phyloP scores from a whole-genome alignment of 179 eudicot species.

The Drosera spatulata region DNA sequence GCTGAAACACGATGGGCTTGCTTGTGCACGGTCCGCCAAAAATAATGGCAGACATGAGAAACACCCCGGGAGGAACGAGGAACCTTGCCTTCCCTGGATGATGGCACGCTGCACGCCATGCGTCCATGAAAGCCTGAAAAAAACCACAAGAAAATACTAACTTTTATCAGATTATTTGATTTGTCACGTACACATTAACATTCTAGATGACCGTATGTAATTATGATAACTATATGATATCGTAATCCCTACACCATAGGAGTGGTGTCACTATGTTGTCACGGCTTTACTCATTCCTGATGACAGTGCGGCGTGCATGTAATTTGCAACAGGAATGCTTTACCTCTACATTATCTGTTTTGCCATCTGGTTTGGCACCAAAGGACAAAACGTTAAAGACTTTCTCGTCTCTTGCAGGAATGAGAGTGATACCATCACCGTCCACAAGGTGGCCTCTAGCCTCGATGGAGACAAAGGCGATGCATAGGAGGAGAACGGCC shows the following conservation, averaged over 20 bases:
- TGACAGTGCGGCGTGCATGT: background rate
- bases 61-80: conserved; percentile 37
- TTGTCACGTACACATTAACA: too few relatives aligned
- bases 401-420: conserved; percentile 25
- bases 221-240: too few relatives aligned
- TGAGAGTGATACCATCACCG: conserved; percentile 13
- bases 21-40: conserved; percentile 63
- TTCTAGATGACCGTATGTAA: too few relatives aligned
- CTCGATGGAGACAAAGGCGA: conserved; percentile 13
- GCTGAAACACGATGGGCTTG: conserved; percentile 30
- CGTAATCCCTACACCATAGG: too few relatives aligned
- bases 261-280: too few relatives aligned
- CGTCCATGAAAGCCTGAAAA: conserved; percentile 41
- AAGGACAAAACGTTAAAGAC: conserved; percentile 30
- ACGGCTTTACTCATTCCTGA: too few relatives aligned
- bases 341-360: conserved; percentile 40
- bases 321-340: background rate
- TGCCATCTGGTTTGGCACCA: conserved; percentile 42
- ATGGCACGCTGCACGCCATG: conserved; percentile 60
- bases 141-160: too few relatives aligned
- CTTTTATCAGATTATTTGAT: too few relatives aligned
- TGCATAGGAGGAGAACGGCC: conserved; percentile 11
- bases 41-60: conserved; percentile 21
- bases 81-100: conserved; percentile 36
- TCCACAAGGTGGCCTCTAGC: conserved; percentile 7